phyloP scores from a whole-genome alignment of 208 protist species.

The Crithidia brevicula region DNA sequence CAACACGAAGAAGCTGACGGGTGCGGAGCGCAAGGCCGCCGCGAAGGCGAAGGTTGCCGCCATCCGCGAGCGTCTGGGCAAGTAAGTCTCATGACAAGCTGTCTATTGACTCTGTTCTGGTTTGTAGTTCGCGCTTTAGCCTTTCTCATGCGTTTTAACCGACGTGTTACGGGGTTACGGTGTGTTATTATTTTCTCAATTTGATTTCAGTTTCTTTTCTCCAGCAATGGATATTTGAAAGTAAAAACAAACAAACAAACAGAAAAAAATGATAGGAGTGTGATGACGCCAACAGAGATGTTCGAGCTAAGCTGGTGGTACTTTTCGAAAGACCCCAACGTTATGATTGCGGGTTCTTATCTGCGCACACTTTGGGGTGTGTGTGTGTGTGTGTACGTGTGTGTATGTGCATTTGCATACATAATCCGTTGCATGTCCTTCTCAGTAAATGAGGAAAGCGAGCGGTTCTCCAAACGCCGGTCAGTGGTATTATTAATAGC shows the following conservation, averaged over 20 bases:
- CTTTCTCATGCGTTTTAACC: not conserved
- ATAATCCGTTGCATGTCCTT: no score
- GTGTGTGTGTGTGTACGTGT: no score
- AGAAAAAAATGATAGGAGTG: no score
- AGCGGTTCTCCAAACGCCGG: no score
- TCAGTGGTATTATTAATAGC: no score
- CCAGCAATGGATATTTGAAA: no score
- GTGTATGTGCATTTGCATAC: no score
- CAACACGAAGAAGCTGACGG: constrained; percentile 56
- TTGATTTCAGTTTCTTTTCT: not conserved
- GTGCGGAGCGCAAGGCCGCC: constrained; percentile 55
- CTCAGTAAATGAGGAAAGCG: no score
- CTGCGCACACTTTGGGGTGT: no score
- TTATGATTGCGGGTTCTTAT: no score
- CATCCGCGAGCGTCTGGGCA: constrained; percentile 62
- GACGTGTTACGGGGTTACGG: not conserved
- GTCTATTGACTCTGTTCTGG: not conserved
- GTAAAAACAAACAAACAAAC: not conserved
- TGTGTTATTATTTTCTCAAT: constrained; percentile 5
- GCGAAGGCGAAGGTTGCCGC: constrained; percentile 74
- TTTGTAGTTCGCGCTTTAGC: not conserved
- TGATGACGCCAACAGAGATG: no score
- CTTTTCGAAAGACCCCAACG: no score
- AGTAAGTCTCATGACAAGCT: constrained; percentile 1
- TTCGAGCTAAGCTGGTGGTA: not conserved